Evolutionary conservation across 23 red algal species (phyloP).

Genomic region (Cyanidiococcus yangmingshanensis): DNA sequence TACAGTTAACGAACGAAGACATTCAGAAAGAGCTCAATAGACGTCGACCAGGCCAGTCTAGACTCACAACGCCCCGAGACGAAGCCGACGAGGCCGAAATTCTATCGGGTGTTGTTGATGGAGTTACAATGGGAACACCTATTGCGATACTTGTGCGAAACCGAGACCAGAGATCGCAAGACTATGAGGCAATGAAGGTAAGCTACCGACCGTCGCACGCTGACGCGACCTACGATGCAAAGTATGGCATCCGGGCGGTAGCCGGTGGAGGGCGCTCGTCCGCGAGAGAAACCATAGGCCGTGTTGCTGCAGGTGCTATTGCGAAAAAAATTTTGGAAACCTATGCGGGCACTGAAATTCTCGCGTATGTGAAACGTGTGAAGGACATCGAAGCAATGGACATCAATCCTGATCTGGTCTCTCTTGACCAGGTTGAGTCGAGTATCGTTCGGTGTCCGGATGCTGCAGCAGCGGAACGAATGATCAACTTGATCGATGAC

Average conservation of each 20-base stretch:
- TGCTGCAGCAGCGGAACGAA: constrained; percentile 47
- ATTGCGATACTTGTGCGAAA: constrained; percentile 95
- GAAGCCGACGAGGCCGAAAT: constrained; percentile 90
- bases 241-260: constrained; percentile 93
- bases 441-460: constrained; percentile 89
- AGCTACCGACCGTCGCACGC: constrained; percentile 88
- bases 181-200: constrained; percentile 89
- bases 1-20: constrained; percentile 45
- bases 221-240: constrained; percentile 95
- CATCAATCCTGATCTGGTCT: constrained; percentile 57
- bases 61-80: constrained; percentile 80
- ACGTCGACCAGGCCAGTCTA: constrained; percentile 79
- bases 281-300: constrained; percentile 88
- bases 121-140: constrained; percentile 74
- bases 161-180: constrained; percentile 71
- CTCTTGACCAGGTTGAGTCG: constrained; percentile 52
- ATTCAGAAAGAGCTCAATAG: constrained; percentile 79
- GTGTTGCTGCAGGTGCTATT: constrained; percentile 89
- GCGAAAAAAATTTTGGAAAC: constrained; percentile 51
- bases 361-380: constrained; percentile 74
- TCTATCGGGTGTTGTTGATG: constrained; percentile 82
- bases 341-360: constrained; percentile 69
- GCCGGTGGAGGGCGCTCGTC: constrained; percentile 85
- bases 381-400: constrained; percentile 50
- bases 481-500: constrained; percentile 84